Base-by-base conservation (phyloP, 164 flowering plant species). In the Magnolia officinalis region DNA sequence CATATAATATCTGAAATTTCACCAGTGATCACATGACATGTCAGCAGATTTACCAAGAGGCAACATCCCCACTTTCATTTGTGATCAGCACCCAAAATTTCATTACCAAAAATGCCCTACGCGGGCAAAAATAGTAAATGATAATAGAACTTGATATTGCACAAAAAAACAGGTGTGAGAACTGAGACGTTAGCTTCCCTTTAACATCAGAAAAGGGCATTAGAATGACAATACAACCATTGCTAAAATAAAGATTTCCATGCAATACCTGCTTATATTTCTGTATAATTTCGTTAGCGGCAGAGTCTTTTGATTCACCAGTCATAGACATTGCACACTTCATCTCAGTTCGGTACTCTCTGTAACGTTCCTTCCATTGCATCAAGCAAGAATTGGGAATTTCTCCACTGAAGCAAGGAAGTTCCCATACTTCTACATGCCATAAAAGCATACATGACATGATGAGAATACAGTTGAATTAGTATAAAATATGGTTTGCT, bases 241-340 rank as follows among this genome's bases (percentile, higher is more conserved):
- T 16, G 18, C 13, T 55, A 16, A 16, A 55, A 55, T 55, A 9
- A 37, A 4, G 23, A 68, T 1, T 21, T 13, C 19, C n/a, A 71
- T 9, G 1, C 10, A 26, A 76, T 64, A 94, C 98, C 96, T 86
- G 76, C 83, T 90, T 95, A 75, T 89, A 95, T 65, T 86, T 88
- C 6, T 76, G 76, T 8, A 83, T 77, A 20, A 91, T 84, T 49
- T 67, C 83, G 4, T 85, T 76, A 0, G 92, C 90, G n/a, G 83
- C 59, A 20, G 71, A 76, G 0, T 85, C 74, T 73, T 78, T 87
- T 13, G 16, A 37, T 23, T 84, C 85, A 7, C 70, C 76, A 0
- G 61, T 74, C 1, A 29, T 16, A 0, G 29, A n/a, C 76, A 89
- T 6, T 20, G 92, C 95, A 21, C 29, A 37, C 0, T 24, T 0